Percentiles rank a stretch among this genome's conserved stretches.
phyloP scores from a whole-genome alignment of 2,329 filamentous ascomycete genomes.

The Colletotrichum musicola region DNA sequence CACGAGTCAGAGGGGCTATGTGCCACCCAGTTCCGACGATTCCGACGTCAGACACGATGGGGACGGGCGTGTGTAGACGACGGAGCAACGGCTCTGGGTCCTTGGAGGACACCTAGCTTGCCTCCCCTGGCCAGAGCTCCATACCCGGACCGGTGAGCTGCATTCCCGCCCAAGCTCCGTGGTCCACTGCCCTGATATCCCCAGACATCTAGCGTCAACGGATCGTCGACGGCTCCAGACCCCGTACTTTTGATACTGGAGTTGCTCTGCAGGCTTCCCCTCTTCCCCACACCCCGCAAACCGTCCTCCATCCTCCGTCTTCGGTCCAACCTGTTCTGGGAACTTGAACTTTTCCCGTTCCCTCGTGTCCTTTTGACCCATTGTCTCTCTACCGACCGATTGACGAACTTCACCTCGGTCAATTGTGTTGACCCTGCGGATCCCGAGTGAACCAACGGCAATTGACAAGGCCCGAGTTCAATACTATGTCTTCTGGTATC shows the following conservation, averaged over 20 bases:
- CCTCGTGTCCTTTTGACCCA: constrained; percentile 31
- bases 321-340: constrained; percentile 26
- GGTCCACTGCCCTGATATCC: constrained; percentile 16
- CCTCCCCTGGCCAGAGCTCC: constrained; percentile 6
- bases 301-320: constrained; percentile 32
- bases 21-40: constrained; percentile 9
- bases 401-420: constrained; percentile 31
- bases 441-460: not conserved
- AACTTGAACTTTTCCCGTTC: constrained; percentile 17
- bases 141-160: not conserved
- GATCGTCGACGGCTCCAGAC: constrained; percentile 34
- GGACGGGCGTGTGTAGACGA: not conserved
- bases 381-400: constrained; percentile 1
- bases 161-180: constrained; percentile 16
- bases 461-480: not conserved
- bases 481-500: constrained; percentile 34
- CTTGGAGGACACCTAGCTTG: not conserved
- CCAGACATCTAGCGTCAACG: constrained; percentile 28
- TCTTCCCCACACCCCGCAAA: constrained; percentile 45
- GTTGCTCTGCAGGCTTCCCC: constrained; percentile 28
- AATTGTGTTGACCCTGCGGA: constrained; percentile 1
- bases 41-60: constrained; percentile 14
- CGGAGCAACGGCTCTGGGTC: constrained; percentile 5
- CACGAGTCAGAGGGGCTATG: constrained; percentile 15
- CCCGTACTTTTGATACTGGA: constrained; percentile 23